Conservation (phyloP, 2,329 filamentous ascomycete species). For the Aspergillus candidus region DNA sequence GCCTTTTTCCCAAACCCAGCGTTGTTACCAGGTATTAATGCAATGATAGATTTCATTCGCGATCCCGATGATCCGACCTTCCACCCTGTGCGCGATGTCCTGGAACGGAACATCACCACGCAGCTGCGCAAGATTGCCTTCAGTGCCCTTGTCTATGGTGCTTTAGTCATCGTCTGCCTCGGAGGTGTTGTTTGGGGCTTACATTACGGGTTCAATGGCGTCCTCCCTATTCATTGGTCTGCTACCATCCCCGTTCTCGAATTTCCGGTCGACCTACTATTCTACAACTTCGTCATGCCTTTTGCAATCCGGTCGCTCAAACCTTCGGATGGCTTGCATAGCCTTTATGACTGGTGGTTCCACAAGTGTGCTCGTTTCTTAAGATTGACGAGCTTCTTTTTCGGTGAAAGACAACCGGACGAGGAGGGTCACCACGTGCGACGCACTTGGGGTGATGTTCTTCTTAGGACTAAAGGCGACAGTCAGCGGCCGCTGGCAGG, state of each 20-base stretch:
- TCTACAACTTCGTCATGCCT: slow-evolving; percentile 96
- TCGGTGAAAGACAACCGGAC: slow-evolving; percentile 71
- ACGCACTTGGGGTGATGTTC: slow-evolving; percentile 50
- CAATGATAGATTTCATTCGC: slow-evolving; percentile 73
- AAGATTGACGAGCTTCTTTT: slow-evolving; percentile 85
- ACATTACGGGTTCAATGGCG: slow-evolving; percentile 57
- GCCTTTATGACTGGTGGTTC: slow-evolving; percentile 96
- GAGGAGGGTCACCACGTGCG: slow-evolving; percentile 69
- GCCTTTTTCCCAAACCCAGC: not conserved
- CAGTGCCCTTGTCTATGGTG: slow-evolving; percentile 91
- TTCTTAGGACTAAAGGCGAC: slow-evolving; percentile 35
- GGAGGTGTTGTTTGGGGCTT: slow-evolving; percentile 96
- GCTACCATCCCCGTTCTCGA: slow-evolving; percentile 88
- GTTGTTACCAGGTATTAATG: too few species aligned
- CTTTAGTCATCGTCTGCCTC: slow-evolving; percentile 83
- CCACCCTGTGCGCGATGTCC: slow-evolving; percentile 91
- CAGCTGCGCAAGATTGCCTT: slow-evolving; percentile 95
- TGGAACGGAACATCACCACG: slow-evolving; percentile 85
- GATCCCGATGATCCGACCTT: slow-evolving; percentile 98
- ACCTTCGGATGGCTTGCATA: slow-evolving; percentile 75
- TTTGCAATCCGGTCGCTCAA: slow-evolving; percentile 76
- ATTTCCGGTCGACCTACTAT: slow-evolving; percentile 87
- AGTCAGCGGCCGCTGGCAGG: slow-evolving; percentile 30
- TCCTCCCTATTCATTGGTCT: slow-evolving; percentile 89
- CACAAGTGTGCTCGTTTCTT: slow-evolving; percentile 72